Percentiles rank a stretch among this genome's conserved stretches.
These are phyloP conservation scores for Starmerella asiatica DNA, from an alignment of 805 yeast genomes.

Conservation along the genomic window DNA sequence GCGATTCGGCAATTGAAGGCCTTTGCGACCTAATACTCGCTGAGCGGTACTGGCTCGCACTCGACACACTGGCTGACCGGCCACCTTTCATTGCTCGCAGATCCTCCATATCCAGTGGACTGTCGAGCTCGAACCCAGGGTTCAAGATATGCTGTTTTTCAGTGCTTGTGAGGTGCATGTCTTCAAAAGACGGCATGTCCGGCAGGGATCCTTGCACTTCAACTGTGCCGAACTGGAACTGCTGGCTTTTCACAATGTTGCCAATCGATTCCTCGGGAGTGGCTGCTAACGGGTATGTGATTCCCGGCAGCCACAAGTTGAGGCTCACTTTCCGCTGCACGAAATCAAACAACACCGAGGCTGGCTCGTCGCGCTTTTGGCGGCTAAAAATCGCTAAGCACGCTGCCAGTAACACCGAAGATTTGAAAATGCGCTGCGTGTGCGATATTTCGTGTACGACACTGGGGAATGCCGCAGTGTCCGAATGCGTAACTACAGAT, in stretches of 20 bases:
- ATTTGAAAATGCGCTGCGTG: neutral
- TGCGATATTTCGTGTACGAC: neutral
- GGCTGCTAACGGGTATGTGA: slow-evolving; percentile 16
- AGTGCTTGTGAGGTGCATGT: slow-evolving; percentile 6
- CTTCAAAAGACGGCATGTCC: neutral
- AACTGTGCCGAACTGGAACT: neutral
- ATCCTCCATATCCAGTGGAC: slow-evolving; percentile 10
- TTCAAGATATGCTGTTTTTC: slow-evolving; percentile 9
- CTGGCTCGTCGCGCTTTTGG: slow-evolving; percentile 6
- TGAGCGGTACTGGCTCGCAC: neutral
- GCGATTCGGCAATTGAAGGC: slow-evolving; percentile 4
- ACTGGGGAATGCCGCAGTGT: neutral
- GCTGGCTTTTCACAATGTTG: neutral
- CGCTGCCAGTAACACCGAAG: slow-evolving; percentile 5
- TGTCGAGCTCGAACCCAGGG: slow-evolving; percentile 13
- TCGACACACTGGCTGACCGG: neutral
- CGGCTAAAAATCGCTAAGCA: slow-evolving; percentile 12
- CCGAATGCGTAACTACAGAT: no score
- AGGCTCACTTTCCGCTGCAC: slow-evolving; percentile 12
- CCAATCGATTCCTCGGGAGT: slow-evolving; percentile 11
- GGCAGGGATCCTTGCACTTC: neutral
- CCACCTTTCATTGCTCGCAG: slow-evolving; percentile 1
- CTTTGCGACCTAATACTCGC: neutral
- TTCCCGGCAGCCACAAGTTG: slow-evolving; percentile 19
- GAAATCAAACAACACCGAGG: slow-evolving; percentile 4